Conservation (phyloP, 2,329 filamentous ascomycete species). For the Alternaria sp. region DNA sequence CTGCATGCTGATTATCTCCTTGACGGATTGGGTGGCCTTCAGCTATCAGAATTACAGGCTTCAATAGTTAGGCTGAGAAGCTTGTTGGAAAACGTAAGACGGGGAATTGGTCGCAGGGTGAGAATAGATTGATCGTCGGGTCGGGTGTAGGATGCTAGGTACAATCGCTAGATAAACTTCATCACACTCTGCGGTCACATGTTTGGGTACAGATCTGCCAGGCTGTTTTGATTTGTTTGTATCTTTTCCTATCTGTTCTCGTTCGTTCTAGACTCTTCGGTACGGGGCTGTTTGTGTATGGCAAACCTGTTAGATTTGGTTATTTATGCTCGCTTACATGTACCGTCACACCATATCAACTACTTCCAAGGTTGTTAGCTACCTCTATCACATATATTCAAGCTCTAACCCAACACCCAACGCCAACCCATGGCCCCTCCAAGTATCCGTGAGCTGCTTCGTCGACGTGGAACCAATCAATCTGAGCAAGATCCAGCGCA, state of each 20-base stretch:
- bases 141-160: neutral
- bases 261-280: neutral
- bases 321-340: neutral
- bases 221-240: neutral
- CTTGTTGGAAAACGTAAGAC: no score
- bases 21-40: no score
- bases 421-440: neutral
- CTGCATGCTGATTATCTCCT: no score
- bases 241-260: neutral
- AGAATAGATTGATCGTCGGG: neutral
- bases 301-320: neutral
- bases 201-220: no score
- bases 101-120: no score
- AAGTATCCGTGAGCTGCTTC: fast-evolving
- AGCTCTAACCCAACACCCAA: neutral
- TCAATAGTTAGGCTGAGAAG: no score
- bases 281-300: neutral
- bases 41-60: no score
- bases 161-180: neutral
- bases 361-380: neutral
- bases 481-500: neutral
- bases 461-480: neutral
- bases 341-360: neutral
- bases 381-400: neutral
- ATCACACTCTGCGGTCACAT: neutral